Evolutionary conservation across 169 alveolate species (phyloP), one percentile per base, ranked within the genome.

Genomic region (Eimeria necatrix): DNA sequence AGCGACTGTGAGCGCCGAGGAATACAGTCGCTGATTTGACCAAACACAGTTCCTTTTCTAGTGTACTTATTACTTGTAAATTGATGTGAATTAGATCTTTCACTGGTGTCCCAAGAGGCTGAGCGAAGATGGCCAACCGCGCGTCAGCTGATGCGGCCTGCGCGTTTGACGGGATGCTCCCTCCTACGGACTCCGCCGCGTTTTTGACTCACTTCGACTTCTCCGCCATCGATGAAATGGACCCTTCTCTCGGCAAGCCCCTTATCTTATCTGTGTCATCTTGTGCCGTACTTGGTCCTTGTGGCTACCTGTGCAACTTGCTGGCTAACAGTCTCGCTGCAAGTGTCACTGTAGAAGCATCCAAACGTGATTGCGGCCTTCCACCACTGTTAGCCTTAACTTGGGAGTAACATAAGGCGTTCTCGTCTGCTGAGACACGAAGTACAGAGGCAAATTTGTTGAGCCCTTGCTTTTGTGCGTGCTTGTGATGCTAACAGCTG

Each of bases 171-270:
- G 92, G 78, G 60, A 84, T 84, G 92, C 92, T 84, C 56, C 93
- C 93, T 12, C 80, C 83, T 24, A 12, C 93, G 61, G 93, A 86
- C 84, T 60, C 84, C 20, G 84, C 93, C 70, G 84, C 84, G 22
- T 92, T 92, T 51, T 86, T 94, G 83, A 59, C 93, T 16, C 91
- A 85, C 46, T 97, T 98, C 94, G 99, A 98, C 95, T 98, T 97
- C 93, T 86, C 98, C 46, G 98, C 98, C 24, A 97, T 98, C 78
- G 99, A 98, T 92, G 99, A 98, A 83, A 96, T 98, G 96, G 99
- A 98, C 95, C 99, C 99, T 52, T 96, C 98, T 52, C 96, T 98
- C 56, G 97, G 98, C 96, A 95, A 91, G 95, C 9, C 86, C 20
- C 53, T n/a, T 41, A 18, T 10, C 6, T 26, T 9, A 12, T 10